These are phyloP conservation scores for Pseudozyma pruni DNA, from an alignment of 1,284 basidiomycete species.

Conservation along the genomic window DNA sequence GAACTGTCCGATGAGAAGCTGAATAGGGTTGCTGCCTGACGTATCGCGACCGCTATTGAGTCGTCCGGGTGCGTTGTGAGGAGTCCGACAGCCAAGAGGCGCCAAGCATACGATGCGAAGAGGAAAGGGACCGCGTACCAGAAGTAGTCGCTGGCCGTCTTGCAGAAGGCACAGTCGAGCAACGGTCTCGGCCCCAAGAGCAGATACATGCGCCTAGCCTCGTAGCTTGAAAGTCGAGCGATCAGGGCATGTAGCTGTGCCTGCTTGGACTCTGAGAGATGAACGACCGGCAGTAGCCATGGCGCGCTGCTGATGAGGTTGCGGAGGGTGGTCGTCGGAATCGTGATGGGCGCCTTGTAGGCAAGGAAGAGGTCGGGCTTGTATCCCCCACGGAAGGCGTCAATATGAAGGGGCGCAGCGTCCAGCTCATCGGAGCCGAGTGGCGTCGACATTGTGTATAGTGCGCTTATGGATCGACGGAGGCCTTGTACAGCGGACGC, in stretches of 20 bases:
- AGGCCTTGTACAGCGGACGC: conserved; percentile 13
- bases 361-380: conserved; percentile 41
- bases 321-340: conserved; percentile 37
- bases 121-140: conserved; percentile 38
- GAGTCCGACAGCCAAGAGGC: conserved; percentile 38
- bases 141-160: conserved; percentile 27
- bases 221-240: conserved; percentile 45
- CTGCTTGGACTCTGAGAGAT: conserved; percentile 8
- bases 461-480: conserved; percentile 7
- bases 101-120: conserved; percentile 29
- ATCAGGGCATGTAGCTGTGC: conserved; percentile 41
- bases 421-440: background rate
- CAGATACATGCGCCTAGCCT: conserved; percentile 37
- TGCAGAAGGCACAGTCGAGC: conserved; percentile 44
- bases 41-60: conserved; percentile 37
- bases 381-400: conserved; percentile 32
- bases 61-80: conserved; percentile 40
- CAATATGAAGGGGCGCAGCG: conserved; percentile 22
- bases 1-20: conserved; percentile 1
- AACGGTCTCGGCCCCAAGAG: conserved; percentile 33
- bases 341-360: conserved; percentile 34
- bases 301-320: conserved; percentile 27
- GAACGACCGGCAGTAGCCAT: conserved; percentile 21
- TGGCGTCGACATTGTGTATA: conserved; percentile 18
- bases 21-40: conserved; percentile 15